Evolutionary conservation across 2,329 filamentous ascomycete species (phyloP).

Genomic region (Plectosphaerella plurivora): DNA sequence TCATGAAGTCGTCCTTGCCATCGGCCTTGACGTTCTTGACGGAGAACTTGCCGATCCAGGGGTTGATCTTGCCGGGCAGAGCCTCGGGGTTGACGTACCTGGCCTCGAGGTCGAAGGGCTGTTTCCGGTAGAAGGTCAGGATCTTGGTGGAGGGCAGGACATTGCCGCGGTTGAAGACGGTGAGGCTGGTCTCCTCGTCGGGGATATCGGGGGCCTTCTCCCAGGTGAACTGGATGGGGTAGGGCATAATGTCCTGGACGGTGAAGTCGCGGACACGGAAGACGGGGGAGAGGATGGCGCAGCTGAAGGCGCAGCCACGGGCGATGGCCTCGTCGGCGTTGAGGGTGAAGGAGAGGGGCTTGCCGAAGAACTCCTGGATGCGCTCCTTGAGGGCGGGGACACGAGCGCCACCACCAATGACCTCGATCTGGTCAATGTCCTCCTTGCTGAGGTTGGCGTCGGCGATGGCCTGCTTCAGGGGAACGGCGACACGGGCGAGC

Average conservation of each 20-base stretch:
- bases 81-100: constrained; percentile 83
- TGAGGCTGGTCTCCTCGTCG: constrained; percentile 95
- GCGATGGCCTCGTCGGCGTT: constrained; percentile 98
- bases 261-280: constrained; percentile 99
- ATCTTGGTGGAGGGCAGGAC: constrained; percentile 98
- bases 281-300: constrained; percentile 92
- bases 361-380: constrained; percentile 88
- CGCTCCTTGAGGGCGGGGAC: constrained; percentile 88
- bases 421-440: constrained; percentile 89
- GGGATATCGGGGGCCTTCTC: constrained; percentile 98
- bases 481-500: constrained; percentile 64
- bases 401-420: constrained; percentile 92
- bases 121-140: constrained; percentile 97
- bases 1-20: constrained; percentile 96
- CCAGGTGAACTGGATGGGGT: constrained; percentile 98
- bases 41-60: constrained; percentile 96
- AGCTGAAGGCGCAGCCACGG: constrained; percentile 94
- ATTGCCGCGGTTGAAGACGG: constrained; percentile 96
- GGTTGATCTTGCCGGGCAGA: constrained; percentile 83
- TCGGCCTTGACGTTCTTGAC: constrained; percentile 97
- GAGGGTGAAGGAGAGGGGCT: constrained; percentile 88
- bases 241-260: constrained; percentile 95
- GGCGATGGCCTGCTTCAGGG: constrained; percentile 87
- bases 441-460: constrained; percentile 87
- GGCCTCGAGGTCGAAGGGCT: constrained; percentile 93